Evolutionary conservation across 2,329 filamentous ascomycete genomes (phyloP), one percentile per base, ranked within the genome.

Genomic region (Calonectria honghensis): DNA sequence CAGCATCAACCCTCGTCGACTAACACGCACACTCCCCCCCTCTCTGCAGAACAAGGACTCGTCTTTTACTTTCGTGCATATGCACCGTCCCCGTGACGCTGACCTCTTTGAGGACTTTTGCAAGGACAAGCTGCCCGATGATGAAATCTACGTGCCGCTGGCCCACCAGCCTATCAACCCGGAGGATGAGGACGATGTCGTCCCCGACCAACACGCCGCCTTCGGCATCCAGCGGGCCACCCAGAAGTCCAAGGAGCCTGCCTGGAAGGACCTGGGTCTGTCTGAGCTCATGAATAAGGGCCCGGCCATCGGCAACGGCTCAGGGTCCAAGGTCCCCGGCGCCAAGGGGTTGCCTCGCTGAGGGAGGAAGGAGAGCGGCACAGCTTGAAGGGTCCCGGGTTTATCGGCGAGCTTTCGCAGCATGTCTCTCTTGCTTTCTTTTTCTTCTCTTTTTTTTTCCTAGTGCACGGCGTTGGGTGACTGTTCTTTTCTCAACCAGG

Each of bases 101-200:
- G 94, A 96, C 85, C 91, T 96, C 76, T 94, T 96, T 79, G 95
- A 96, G 83, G 92, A 94, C 83, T 93, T 94, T 82, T 93, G 91
- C 89, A 91, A 91, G 82, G 92, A 94, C 86, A 90, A 89, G 81
- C 90, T 94, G 57, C 92, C 93, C n/a, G 88, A 90, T 75, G 95
- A 97, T 85, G 94, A 96, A 72, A 94, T 97, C 82, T 94, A 94
- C 84, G 94, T 97, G n/a, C 92, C 94, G 41, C 92, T 92, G 10
- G 91, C 95, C 76, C 92, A 96, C 82, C 94, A 95, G 83, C 95
- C 95, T 51, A 89, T 96, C 82, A 96, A 97, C 83, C 95, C 95
- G 0, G 95, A 97, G 84, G 95, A 97, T 83, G 94, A 97, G 85
- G 95, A 97, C 82, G 95, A 97, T 81, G 94, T 97, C 5, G 95